A percentile compares a stretch with the other conserved stretches of the same genome.
Conservation (phyloP, 2,329 filamentous ascomycete species). For the Didymella arachidicola region DNA sequence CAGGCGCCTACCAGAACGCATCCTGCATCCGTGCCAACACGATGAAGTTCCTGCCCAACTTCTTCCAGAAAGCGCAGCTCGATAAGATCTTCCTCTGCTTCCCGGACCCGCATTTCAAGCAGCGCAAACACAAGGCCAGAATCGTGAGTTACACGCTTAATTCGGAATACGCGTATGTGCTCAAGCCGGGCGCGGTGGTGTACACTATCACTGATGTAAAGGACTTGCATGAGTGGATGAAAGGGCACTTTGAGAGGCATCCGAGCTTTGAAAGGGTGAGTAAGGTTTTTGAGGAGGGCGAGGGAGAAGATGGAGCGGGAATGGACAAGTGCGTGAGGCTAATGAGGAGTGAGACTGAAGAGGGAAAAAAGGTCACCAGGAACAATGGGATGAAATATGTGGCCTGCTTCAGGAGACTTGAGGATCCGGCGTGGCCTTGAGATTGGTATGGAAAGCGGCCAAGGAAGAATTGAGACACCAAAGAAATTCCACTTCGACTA, state of each 20-base stretch:
- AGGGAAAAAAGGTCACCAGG: slow-evolving; percentile 93
- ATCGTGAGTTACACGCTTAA: slow-evolving; percentile 90
- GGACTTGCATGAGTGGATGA: slow-evolving; percentile 93
- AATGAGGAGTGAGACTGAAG: slow-evolving; percentile 88
- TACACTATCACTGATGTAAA: slow-evolving; percentile 99
- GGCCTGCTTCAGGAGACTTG: slow-evolving; percentile 81
- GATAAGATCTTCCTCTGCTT: slow-evolving; percentile 97
- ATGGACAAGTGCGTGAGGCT: slow-evolving; percentile 74
- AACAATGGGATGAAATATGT: slow-evolving; percentile 93
- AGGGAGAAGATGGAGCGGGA: slow-evolving; percentile 72
- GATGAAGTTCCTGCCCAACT: slow-evolving; percentile 99
- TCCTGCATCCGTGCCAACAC: slow-evolving; percentile 90
- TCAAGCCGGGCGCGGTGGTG: slow-evolving; percentile 82
- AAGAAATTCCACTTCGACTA: not conserved
- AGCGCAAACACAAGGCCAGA: slow-evolving; percentile 93
- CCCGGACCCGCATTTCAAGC: slow-evolving; percentile 97
- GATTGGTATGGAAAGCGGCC: not conserved
- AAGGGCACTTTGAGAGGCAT: slow-evolving; percentile 80
- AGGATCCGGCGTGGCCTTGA: slow-evolving; percentile 87
- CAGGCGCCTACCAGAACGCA: slow-evolving; percentile 78
- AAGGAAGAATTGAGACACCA: not conserved
- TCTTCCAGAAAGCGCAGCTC: slow-evolving; percentile 83
- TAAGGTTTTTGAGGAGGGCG: slow-evolving; percentile 61
- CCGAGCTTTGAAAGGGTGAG: slow-evolving; percentile 79
- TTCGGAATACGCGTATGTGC: slow-evolving; percentile 89